These are phyloP conservation scores for Musa schizocarpa DNA, from an alignment of 176 grass and related monocot genomes.

Conservation along the genomic window DNA sequence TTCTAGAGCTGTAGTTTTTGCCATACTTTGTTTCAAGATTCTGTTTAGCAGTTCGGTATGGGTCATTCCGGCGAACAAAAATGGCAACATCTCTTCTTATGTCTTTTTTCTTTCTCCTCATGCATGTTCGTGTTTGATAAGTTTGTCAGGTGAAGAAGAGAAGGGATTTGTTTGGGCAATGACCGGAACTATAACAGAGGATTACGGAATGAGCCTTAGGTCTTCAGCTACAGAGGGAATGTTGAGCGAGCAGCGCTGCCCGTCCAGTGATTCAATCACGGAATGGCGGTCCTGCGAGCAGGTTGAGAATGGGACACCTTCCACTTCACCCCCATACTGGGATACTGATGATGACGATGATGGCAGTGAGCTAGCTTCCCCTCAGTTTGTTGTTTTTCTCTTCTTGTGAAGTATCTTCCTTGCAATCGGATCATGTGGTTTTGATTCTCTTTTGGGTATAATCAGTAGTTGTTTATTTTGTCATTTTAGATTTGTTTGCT, in stretches of 20 bases:
- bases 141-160: background rate
- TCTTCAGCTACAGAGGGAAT: constrained; percentile 12
- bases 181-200: constrained; percentile 31
- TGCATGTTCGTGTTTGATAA: background rate
- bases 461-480: background rate
- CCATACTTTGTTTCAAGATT: background rate
- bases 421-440: background rate
- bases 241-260: constrained; percentile 17
- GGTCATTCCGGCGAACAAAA: no score
- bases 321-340: constrained; percentile 68
- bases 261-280: constrained; percentile 35
- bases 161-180: constrained; percentile 25
- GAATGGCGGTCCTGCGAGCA: constrained; percentile 50
- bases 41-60: background rate
- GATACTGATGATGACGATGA: constrained; percentile 54
- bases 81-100: no score
- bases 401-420: background rate
- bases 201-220: constrained; percentile 39
- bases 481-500: background rate
- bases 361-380: background rate
- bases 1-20: background rate
- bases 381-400: background rate
- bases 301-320: constrained; percentile 58
- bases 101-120: no score
- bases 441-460: background rate